Base-by-base conservation (phyloP, 306 rosid genomes). In the Corylus americana region DNA sequence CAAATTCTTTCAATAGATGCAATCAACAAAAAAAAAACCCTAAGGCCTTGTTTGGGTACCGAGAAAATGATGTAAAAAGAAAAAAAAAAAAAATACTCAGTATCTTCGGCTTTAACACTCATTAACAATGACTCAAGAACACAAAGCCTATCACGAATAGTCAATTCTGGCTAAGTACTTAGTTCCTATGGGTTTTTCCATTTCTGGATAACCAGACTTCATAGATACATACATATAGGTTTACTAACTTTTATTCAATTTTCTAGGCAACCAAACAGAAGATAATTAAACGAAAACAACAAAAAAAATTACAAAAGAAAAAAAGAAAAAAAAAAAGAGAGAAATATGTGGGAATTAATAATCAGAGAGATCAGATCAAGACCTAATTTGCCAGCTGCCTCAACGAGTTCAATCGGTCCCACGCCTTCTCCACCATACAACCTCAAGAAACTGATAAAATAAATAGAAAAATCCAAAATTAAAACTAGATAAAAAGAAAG, bases 341-440 rank as follows among this genome's bases (percentile, higher is more conserved):
- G 35, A 45, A 25, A 16, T 1, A 50, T 7, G 55, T 54, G 42
- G 13, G 10, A 13, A 59, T 12, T 3, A 11, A 16, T 4, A 69
- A 51, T 7, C 64, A 73, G 35, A 29, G 35, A 49, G 29, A 47
- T 55, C 14, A 48, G 78, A 78, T 49, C 17, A 31, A 48, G 18
- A 82, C 90, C 88, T 77, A 87, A 42, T 71, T 55, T 77, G 47
- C 58, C 7, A 47, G 88, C 86, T 53, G 88, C 88, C 44, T 73
- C 83, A 35, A 84, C 88, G 9, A 87, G 90, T 48, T 82, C 90
- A 68, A 87, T 79, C 39, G 78, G 76, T 77, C 63, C 83, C 55
- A 57, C 74, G 27, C 77, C 86, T n/a, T 76, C 86, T 13, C 78
- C 70, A 68, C 79, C 71, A 69, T 81, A 84, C 42, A 87, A 70